Percentiles rank a stretch among this genome's conserved stretches.
These are phyloP conservation scores for Secale cereale DNA, from an alignment of 176 grass and related monocot species.

Conservation along the genomic window DNA sequence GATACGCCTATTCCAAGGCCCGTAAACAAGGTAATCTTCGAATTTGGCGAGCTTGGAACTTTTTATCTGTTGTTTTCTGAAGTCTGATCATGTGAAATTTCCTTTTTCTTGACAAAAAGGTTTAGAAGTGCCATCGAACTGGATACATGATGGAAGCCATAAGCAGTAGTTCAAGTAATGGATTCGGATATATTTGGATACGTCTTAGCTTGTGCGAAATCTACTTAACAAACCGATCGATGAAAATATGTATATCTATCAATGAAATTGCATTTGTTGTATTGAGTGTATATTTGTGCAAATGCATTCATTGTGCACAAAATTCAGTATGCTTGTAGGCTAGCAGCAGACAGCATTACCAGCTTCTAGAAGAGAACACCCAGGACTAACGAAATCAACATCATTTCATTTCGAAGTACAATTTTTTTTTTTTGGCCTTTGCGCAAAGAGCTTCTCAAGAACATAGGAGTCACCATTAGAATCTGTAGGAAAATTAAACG, in stretches of 20 bases:
- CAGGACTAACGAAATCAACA: too few species aligned
- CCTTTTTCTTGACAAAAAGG: background rate
- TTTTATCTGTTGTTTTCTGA: background rate
- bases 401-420: too few species aligned
- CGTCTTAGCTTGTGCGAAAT: background rate
- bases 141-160: background rate
- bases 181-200: background rate
- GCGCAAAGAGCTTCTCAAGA: too few species aligned
- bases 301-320: too few species aligned
- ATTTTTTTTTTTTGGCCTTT: too few species aligned
- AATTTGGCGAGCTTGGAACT: background rate
- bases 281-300: background rate
- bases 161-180: background rate
- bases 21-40: background rate
- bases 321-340: too few species aligned
- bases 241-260: background rate
- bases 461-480: too few species aligned
- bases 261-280: background rate
- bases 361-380: too few species aligned
- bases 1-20: conserved; percentile 20
- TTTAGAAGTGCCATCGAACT: background rate
- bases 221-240: background rate
- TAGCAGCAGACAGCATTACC: too few species aligned
- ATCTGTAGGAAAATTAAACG: too few species aligned
- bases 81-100: background rate